Evolutionary conservation across 352 stramenopile species (phyloP).

Genomic region (Phytopythium kandeliae): DNA sequence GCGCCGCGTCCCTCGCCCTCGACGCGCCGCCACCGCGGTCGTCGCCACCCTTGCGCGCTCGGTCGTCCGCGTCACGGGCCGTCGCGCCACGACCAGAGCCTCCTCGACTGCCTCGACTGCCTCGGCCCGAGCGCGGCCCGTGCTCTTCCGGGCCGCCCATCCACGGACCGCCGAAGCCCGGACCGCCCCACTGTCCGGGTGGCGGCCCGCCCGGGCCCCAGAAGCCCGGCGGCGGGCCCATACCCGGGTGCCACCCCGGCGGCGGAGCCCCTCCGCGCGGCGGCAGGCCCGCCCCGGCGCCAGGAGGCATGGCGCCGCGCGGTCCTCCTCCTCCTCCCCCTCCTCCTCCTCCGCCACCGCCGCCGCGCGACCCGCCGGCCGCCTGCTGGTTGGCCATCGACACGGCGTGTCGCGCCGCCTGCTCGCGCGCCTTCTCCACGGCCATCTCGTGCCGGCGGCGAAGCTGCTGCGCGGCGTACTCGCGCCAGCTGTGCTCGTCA

Average conservation of each 20-base stretch:
- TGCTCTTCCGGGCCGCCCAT: constrained; percentile 32
- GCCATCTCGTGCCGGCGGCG: constrained; percentile 59
- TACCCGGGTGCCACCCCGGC: constrained; percentile 61
- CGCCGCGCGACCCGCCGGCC: no score
- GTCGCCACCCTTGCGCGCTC: constrained; percentile 29
- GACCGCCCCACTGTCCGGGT: constrained; percentile 33
- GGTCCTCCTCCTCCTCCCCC: no score
- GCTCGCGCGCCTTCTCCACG: constrained; percentile 70
- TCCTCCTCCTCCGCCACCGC: no score
- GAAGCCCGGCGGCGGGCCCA: constrained; percentile 55
- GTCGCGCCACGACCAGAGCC: constrained; percentile 13
- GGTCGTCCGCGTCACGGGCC: constrained; percentile 34
- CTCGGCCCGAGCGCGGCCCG: constrained; percentile 26
- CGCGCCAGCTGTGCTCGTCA: constrained; percentile 78
- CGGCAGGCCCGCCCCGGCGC: constrained; percentile 7
- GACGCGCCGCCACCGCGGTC: constrained; percentile 17
- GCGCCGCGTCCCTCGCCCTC: constrained; percentile 27
- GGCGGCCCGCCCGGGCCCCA: constrained; percentile 32
- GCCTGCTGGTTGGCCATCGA: constrained; percentile 43
- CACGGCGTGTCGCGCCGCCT: constrained; percentile 73
- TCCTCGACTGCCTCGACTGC: constrained; percentile 23
- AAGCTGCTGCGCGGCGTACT: constrained; percentile 80
- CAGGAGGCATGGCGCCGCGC: no score
- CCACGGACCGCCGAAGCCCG: constrained; percentile 39
- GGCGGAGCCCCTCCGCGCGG: constrained; percentile 15